Evolutionary conservation across 1,284 basidiomycete species (phyloP), one percentile per base, ranked within the genome.

Genomic region (Mycena citricolor): DNA sequence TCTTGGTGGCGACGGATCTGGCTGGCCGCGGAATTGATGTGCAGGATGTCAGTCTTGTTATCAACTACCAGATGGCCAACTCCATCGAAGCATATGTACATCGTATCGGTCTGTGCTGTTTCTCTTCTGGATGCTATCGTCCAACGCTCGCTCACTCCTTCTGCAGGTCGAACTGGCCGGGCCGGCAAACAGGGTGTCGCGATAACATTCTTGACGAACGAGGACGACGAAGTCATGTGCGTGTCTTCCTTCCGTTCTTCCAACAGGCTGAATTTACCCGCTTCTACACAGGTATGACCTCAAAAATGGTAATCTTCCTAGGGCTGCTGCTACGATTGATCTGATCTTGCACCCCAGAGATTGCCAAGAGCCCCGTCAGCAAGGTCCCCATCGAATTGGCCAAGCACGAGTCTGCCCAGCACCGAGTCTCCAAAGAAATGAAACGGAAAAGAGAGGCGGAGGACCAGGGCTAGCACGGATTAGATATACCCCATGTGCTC

Each of bases 1-100:
- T 93, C 26, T 76, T 99, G 4, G 95, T 99, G 23, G 97, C 97
- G 1, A 99, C 95, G 13, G 97, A 99, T 68, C 76, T 99, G 42
- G 95, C 97, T 17, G 95, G 97, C 39, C 87, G 95, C 62, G 95
- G 95, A 79, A 98, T 99, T 64, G 97, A 99, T 68, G 92, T 99
- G 4, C 90, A 93, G 52, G 91, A 99, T 64, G 94, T 98, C 49
- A 89, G 86, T 44, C 73, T 97, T 42, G 95, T 99, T 54, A 83
- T 98, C 75, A 99, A 99, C 67, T 99, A 85, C 74, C 91, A 95
- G 68, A 98, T 99, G 93, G 81, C 93, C 8, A 86, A 82, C 58
- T 90, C 87, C 21, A 98, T 99, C 64, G 95, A 99, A 63, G 90
- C 88, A 39, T 98, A 98, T 62, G 89, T 97, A 42, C 95, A 99